phyloP scores from a whole-genome alignment of 768 basidiomycete species.

The Pulveroboletus sp. region DNA sequence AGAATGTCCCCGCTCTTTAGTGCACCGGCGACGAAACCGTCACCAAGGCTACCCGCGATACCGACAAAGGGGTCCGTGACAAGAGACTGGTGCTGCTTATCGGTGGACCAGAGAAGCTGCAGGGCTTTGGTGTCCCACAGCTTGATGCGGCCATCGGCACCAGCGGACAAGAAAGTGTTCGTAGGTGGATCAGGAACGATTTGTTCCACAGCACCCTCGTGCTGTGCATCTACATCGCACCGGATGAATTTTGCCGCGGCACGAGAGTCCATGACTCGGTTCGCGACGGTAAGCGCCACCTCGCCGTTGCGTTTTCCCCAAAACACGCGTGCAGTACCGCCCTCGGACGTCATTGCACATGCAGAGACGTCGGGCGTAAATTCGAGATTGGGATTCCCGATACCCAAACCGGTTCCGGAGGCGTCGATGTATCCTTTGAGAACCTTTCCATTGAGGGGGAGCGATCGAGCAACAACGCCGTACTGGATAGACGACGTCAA shows the following conservation, averaged over 20 bases:
- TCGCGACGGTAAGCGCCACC: constrained; percentile 57
- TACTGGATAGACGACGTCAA: constrained; percentile 63
- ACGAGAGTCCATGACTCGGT: constrained; percentile 56
- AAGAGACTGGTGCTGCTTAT: constrained; percentile 31
- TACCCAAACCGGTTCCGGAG: constrained; percentile 53
- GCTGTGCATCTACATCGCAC: constrained; percentile 56
- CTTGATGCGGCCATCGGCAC: constrained; percentile 66
- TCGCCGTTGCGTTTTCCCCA: constrained; percentile 78
- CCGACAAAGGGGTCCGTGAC: constrained; percentile 50
- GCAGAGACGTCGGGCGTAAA: constrained; percentile 65
- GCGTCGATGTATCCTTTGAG: constrained; percentile 70
- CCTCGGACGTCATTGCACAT: constrained; percentile 57
- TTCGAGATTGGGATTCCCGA: constrained; percentile 74
- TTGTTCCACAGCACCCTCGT: constrained; percentile 58
- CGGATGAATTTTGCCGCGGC: constrained; percentile 44
- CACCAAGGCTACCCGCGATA: constrained; percentile 43
- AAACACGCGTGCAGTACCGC: constrained; percentile 61
- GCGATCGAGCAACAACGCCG: constrained; percentile 71
- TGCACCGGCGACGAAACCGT: constrained; percentile 48
- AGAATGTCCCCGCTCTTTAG: constrained; percentile 55
- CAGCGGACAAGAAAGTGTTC: constrained; percentile 47
- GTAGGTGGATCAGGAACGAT: constrained; percentile 47
- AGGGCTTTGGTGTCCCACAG: constrained; percentile 64
- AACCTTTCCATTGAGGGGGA: constrained; percentile 67
- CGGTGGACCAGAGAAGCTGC: constrained; percentile 64